Evolutionary conservation across 257 asterid species (phyloP).

Genomic region (Ajuga chamaepitys): DNA sequence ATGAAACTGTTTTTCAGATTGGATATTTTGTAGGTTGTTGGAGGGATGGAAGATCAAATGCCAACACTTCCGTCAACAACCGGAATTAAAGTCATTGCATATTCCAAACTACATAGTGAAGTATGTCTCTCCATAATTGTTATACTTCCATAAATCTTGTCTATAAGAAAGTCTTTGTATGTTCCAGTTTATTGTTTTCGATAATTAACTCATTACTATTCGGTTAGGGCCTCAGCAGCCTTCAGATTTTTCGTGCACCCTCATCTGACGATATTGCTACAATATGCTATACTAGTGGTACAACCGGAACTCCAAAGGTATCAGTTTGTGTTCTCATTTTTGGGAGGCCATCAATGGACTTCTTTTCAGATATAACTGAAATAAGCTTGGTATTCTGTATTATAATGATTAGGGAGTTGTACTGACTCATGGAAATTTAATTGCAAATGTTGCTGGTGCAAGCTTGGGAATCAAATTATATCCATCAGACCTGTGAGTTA

Average conservation of each 20-base stretch:
- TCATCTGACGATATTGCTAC: slow-evolving; percentile 55
- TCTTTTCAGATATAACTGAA: background rate
- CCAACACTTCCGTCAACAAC: slow-evolving; percentile 53
- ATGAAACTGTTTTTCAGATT: background rate
- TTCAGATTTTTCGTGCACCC: slow-evolving; percentile 61
- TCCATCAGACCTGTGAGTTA: slow-evolving; percentile 64
- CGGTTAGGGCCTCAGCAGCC: slow-evolving; percentile 42
- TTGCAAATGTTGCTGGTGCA: slow-evolving; percentile 59
- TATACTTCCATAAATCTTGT: background rate
- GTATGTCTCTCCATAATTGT: slow-evolving; percentile 11
- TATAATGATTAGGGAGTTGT: slow-evolving; percentile 58
- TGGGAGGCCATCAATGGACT: background rate
- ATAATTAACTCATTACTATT: background rate
- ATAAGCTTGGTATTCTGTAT: background rate
- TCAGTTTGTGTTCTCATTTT: background rate
- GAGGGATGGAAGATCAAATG: slow-evolving; percentile 56
- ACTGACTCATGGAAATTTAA: slow-evolving; percentile 57
- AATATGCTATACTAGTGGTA: slow-evolving; percentile 84
- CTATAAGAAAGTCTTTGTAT: background rate
- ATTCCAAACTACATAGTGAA: slow-evolving; percentile 27
- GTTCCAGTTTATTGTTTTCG: background rate
- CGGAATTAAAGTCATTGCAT: slow-evolving; percentile 47
- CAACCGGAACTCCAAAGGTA: slow-evolving; percentile 89
- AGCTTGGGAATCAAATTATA: slow-evolving; percentile 34
- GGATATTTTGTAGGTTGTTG: slow-evolving; percentile 47